Percentiles rank a stretch among this genome's conserved stretches.
Evolutionary conservation across 169 alveolate species (phyloP).

Genomic region (Perkinsus chesapeaki): DNA sequence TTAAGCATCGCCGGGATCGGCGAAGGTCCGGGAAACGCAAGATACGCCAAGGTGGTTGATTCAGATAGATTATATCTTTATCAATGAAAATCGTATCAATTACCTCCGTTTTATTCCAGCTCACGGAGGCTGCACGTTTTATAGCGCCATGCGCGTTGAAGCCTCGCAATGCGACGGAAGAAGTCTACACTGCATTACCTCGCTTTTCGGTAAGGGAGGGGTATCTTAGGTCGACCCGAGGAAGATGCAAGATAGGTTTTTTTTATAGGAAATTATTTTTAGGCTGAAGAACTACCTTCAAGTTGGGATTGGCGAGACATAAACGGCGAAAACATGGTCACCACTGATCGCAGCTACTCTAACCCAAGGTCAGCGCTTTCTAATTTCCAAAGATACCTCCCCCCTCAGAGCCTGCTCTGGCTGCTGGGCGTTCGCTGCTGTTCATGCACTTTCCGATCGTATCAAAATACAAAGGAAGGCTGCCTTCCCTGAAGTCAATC

Average conservation of each 20-base stretch:
- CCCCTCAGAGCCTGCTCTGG: neutral
- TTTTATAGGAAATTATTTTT: neutral
- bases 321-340: slow-evolving; percentile 29
- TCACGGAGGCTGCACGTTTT: neutral
- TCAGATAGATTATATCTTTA: neutral
- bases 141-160: neutral
- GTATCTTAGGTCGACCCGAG: neutral
- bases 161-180: neutral
- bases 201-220: neutral
- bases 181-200: neutral
- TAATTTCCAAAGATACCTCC: neutral
- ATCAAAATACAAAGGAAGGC: neutral
- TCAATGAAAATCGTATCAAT: neutral
- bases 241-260: neutral
- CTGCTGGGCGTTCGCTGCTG: neutral
- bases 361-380: neutral
- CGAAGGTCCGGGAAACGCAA: no score
- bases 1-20: no score
- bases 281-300: slow-evolving; percentile 23
- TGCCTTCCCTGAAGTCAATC: neutral
- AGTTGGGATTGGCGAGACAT: slow-evolving; percentile 58
- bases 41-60: no score
- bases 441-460: neutral
- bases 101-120: neutral
- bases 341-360: neutral